Evolutionary conservation across 1,139 yeast genomes (phyloP), one percentile per base, ranked within the genome.

Genomic region (Yamadazyma friedrichii): DNA sequence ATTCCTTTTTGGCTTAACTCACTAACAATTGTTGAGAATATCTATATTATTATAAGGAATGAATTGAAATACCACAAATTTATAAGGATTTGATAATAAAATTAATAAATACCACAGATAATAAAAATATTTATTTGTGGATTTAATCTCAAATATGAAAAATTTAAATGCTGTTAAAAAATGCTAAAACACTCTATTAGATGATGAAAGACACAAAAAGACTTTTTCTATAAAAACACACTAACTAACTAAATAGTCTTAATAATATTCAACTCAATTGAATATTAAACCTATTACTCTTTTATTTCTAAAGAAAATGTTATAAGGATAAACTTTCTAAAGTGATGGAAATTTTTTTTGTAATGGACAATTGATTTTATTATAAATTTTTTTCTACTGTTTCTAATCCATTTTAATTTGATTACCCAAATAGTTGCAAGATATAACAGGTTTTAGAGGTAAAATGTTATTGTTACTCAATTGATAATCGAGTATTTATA

Each of bases 381-480:
- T 28, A 28, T 28, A 28, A 28, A 15, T 12, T 12, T 28, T 28
- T 28, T 15, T n/a, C 4, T 12, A 28, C 15, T n/a, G 15, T 11
- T 12, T 11, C 8, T 28, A 15, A 28, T 8, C 11, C 11, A 17
- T 10, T 9, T 11, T 13, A 33, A 33, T 33, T 33, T 33, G 28
- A 33, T 33, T 33, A 24, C 36, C 36, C 15, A 27, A 33, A 12
- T 33, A 33, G 36, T 15, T 13, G 10, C 9, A 17, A 16, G 24
- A 33, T 33, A 33, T 33, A 33, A 33, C 35, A 33, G 10, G 12
- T 28, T 28, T 28, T 15, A 12, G 31, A 28, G 31, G 31, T 20
- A 20, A n/a, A 20, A 20, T 31, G 15, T 31, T 31, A 31, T 31
- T 9, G 33, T 31, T 31, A 31, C 33, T 31, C 25, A 15, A 31